Conservation (phyloP, 2,329 filamentous ascomycete genomes). For the Decorospora gaudefroyi region DNA sequence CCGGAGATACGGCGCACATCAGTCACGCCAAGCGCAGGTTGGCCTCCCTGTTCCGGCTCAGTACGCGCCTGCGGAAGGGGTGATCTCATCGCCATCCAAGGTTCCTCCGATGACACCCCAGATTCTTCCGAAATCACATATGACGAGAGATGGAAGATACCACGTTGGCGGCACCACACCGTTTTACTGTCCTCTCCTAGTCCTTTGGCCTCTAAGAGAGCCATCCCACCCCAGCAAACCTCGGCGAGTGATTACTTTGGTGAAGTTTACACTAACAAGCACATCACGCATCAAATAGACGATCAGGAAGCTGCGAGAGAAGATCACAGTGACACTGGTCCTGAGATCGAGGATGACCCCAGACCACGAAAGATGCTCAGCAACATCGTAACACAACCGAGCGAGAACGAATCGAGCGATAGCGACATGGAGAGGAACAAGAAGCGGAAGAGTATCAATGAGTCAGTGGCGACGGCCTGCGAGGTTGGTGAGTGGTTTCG, state of each 20-base stretch:
- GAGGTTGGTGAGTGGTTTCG: conserved; percentile 6
- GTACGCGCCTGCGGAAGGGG: conserved; percentile 11
- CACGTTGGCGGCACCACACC: not conserved
- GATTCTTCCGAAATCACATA: not conserved
- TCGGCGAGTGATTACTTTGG: conserved; percentile 4
- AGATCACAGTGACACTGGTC: conserved; percentile 7
- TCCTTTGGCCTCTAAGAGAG: not conserved
- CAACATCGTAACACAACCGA: not conserved
- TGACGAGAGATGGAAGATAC: conserved; percentile 1
- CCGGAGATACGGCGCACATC: conserved; percentile 12
- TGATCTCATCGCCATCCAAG: conserved; percentile 7
- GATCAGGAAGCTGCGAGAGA: not conserved
- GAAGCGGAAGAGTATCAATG: conserved; percentile 15
- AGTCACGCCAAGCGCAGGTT: not conserved
- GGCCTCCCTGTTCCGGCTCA: not conserved
- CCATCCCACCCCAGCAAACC: not conserved
- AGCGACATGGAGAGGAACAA: conserved; percentile 10
- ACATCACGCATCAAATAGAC: not conserved
- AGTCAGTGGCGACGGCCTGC: not conserved
- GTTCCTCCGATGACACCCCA: conserved; percentile 7
- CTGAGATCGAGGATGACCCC: conserved; percentile 5
- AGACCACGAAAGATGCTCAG: conserved; percentile 9
- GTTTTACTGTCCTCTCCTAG: not conserved
- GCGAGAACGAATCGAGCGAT: conserved; percentile 6
- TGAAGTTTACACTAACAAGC: conserved; percentile 1